Percentiles rank a stretch among this genome's conserved stretches.
These are phyloP conservation scores for Shiraia bambusicola DNA, from an alignment of 2,329 filamentous ascomycete species.

Conservation along the genomic window DNA sequence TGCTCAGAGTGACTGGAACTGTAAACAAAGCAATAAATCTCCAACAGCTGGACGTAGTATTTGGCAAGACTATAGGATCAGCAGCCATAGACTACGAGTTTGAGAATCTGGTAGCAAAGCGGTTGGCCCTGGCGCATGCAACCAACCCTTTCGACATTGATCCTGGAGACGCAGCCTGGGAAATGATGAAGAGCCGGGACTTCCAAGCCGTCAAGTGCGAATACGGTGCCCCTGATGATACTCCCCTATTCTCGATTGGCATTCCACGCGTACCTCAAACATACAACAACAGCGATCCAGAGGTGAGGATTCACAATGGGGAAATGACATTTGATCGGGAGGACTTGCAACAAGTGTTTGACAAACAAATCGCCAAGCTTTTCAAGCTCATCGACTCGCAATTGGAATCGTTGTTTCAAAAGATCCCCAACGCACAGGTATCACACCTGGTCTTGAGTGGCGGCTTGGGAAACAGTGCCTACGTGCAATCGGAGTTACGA, in stretches of 20 bases:
- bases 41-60: constrained; percentile 42
- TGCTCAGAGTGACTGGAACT: constrained; percentile 38
- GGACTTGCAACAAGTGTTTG: constrained; percentile 39
- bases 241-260: constrained; percentile 38
- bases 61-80: constrained; percentile 46
- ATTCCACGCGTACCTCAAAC: constrained; percentile 37
- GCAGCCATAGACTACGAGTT: constrained; percentile 46
- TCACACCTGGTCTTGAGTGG: constrained; percentile 47
- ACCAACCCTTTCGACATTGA: constrained; percentile 29
- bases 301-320: constrained; percentile 35
- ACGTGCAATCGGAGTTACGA: constrained; percentile 43
- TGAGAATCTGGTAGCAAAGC: constrained; percentile 35
- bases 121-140: constrained; percentile 34
- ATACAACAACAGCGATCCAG: constrained; percentile 35
- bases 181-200: constrained; percentile 45
- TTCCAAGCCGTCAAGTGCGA: constrained; percentile 47
- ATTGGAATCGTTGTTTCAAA: constrained; percentile 30
- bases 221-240: constrained; percentile 42
- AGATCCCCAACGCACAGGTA: constrained; percentile 32
- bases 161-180: constrained; percentile 42
- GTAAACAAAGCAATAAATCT: constrained; percentile 31
- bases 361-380: constrained; percentile 40
- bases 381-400: constrained; percentile 41
- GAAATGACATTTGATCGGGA: constrained; percentile 39
- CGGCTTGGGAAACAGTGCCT: constrained; percentile 47